Conservation (phyloP, 1,284 basidiomycete species). For the Blastosporella zonata region DNA sequence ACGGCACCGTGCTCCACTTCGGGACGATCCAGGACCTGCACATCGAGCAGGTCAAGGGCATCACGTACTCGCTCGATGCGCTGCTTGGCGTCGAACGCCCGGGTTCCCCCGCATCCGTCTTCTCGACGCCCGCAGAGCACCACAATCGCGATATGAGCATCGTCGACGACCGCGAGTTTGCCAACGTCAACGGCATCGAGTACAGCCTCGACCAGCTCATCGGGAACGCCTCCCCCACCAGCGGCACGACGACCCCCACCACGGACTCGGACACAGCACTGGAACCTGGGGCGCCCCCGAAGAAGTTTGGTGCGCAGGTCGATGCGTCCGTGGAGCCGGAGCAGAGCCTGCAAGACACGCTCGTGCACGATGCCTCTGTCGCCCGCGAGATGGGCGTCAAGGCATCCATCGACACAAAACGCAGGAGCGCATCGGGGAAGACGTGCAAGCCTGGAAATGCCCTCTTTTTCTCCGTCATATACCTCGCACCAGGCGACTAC, state of each 20-base stretch:
- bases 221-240: constrained; percentile 30
- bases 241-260: constrained; percentile 25
- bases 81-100: constrained; percentile 75
- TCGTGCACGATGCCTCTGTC: constrained; percentile 65
- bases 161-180: constrained; percentile 87
- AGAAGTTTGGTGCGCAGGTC: constrained; percentile 57
- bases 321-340: constrained; percentile 62
- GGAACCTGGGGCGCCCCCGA: constrained; percentile 33
- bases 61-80: constrained; percentile 94
- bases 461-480: constrained; percentile 93
- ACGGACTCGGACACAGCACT: constrained; percentile 10
- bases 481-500: constrained; percentile 98
- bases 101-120: constrained; percentile 31
- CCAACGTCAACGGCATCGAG: constrained; percentile 95
- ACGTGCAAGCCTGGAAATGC: constrained; percentile 69
- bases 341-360: constrained; percentile 48
- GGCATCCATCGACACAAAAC: constrained; percentile 35
- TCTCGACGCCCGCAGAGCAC: constrained; percentile 35
- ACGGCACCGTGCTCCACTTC: constrained; percentile 91
- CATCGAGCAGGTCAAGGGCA: constrained; percentile 97
- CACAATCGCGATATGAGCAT: constrained; percentile 50
- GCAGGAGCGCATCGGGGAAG: constrained; percentile 42
- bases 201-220: constrained; percentile 89
- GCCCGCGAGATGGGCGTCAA: constrained; percentile 65
- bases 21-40: constrained; percentile 80